Evolutionary conservation across 345 rosid species (phyloP).

Genomic region (Microthlaspi erraticum): DNA sequence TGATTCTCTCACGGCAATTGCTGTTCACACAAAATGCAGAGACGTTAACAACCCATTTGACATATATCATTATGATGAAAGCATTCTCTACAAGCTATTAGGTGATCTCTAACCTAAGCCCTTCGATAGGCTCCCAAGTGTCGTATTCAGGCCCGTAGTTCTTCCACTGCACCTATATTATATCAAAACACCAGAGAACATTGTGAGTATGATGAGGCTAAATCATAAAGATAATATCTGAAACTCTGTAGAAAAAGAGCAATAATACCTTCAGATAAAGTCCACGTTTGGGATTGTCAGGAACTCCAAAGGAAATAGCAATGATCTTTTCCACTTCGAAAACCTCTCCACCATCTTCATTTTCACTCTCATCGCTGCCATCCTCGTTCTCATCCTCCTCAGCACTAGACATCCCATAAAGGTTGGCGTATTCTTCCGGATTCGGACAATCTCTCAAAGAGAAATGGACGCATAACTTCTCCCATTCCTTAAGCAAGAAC

Average conservation of each 20-base stretch:
- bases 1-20: conserved; percentile 49
- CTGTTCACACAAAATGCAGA: conserved; percentile 42
- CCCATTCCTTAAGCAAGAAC: conserved; percentile 64
- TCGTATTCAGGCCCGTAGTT: conserved; percentile 59
- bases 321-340: conserved; percentile 64
- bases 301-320: conserved; percentile 60
- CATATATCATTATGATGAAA: neutral
- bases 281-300: conserved; percentile 37
- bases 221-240: neutral
- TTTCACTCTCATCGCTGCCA: conserved; percentile 39
- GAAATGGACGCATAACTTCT: conserved; percentile 56
- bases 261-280: conserved; percentile 60
- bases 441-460: conserved; percentile 42
- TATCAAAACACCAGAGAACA: neutral
- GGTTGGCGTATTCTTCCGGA: conserved; percentile 30
- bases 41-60: conserved; percentile 4
- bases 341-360: conserved; percentile 45
- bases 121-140: conserved; percentile 71
- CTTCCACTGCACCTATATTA: conserved; percentile 71
- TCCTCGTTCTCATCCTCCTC: conserved; percentile 40
- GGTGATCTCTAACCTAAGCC: conserved; percentile 53
- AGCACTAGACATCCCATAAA: conserved; percentile 33
- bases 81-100: neutral
- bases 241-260: conserved; percentile 4
- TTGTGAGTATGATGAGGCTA: neutral